Evolutionary conservation across 257 asterid species (phyloP).

Genomic region (Solanum clarkiae): DNA sequence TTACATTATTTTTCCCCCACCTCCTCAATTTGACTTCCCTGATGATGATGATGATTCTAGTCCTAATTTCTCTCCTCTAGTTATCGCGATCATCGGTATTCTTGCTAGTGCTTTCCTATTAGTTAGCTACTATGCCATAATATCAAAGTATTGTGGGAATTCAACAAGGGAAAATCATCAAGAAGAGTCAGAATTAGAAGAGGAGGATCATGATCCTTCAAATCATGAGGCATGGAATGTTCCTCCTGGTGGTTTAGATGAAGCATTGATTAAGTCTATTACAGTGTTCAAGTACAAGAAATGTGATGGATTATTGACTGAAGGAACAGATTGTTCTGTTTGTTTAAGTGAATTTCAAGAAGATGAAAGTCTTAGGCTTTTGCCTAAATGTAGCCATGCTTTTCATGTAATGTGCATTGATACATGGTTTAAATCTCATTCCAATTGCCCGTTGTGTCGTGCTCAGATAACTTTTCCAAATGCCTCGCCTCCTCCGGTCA

Average conservation of each 20-base stretch:
- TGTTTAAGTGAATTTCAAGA: conserved; percentile 8
- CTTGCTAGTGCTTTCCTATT: conserved; percentile 36
- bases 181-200: neutral
- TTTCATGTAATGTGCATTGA: conserved; percentile 7
- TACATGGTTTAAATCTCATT: conserved; percentile 9
- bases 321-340: conserved; percentile 3
- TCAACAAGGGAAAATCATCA: neutral
- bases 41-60: conserved; percentile 6
- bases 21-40: conserved; percentile 20
- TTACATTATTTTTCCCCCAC: conserved; percentile 43
- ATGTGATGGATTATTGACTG: neutral
- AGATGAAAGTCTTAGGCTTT: conserved; percentile 1
- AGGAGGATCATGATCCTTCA: neutral
- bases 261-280: neutral
- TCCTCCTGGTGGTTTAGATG: neutral
- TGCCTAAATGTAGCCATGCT: conserved; percentile 9
- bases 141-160: conserved; percentile 27
- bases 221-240: neutral
- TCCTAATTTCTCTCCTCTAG: conserved; percentile 28
- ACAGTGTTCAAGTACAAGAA: neutral
- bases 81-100: conserved; percentile 35
- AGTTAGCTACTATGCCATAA: conserved; percentile 30
- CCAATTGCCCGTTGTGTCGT: conserved; percentile 2
- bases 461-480: neutral
- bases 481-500: neutral